Conservation (phyloP, 2,329 filamentous ascomycete genomes). For the Trichoderma breve region DNA sequence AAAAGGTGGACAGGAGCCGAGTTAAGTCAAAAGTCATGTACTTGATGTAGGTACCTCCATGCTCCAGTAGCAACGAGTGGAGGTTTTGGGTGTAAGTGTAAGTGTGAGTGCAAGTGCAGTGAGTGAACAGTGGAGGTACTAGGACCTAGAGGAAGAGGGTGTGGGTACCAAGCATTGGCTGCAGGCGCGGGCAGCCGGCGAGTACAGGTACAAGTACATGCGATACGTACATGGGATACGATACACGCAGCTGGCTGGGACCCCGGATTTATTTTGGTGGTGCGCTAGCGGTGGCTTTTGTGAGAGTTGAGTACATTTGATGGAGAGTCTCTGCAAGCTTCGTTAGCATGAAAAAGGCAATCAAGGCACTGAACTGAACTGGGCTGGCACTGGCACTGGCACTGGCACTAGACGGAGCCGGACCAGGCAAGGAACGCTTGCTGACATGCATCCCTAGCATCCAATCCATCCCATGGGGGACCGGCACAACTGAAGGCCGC, state of each 20-base stretch:
- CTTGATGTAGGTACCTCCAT: neutral
- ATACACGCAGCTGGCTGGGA: neutral
- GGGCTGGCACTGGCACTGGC: too few species aligned
- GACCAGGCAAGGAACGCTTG: conserved; percentile 21
- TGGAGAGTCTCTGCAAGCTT: neutral
- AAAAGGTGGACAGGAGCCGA: neutral
- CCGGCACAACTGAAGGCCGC: conserved; percentile 15
- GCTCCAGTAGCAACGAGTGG: neutral
- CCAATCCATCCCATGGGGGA: conserved; percentile 19
- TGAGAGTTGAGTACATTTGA: too few species aligned
- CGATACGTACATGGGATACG: too few species aligned
- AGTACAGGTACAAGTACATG: neutral
- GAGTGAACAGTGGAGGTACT: neutral
- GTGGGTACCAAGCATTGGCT: conserved; percentile 8
- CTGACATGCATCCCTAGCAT: conserved; percentile 22
- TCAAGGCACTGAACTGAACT: neutral
- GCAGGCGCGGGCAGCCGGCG: conserved; percentile 17
- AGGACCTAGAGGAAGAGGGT: neutral
- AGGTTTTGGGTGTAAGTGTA: conserved; percentile 8
- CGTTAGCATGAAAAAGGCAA: neutral
- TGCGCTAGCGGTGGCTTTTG: neutral
- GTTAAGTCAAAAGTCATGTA: neutral
- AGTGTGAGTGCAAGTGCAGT: neutral
- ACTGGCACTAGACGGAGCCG: conserved; percentile 4
- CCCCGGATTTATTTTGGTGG: conserved; percentile 17